Conservation (phyloP, 805 yeast species). For the Yamadazyma ubonensis region DNA sequence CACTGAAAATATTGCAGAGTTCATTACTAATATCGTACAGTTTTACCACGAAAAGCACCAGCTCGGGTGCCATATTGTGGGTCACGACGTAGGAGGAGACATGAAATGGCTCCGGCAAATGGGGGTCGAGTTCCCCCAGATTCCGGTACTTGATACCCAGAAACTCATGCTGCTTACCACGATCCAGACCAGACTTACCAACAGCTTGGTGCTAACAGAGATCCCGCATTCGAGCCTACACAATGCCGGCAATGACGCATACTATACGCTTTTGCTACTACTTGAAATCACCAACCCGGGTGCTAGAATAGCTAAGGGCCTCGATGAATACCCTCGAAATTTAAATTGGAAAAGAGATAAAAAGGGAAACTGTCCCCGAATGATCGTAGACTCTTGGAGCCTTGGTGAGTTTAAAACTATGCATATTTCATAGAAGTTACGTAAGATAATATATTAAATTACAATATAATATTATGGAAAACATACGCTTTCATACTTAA, state of each 20-base stretch:
- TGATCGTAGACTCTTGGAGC: neutral
- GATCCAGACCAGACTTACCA: constrained; percentile 31
- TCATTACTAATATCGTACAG: too few relatives aligned
- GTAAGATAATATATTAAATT: constrained; percentile 22
- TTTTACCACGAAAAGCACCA: constrained; percentile 35
- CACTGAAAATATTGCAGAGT: constrained; percentile 28
- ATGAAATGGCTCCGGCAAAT: constrained; percentile 46
- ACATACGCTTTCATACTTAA: constrained; percentile 17
- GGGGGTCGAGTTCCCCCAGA: constrained; percentile 47
- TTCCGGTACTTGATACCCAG: constrained; percentile 46
- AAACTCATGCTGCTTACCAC: constrained; percentile 10
- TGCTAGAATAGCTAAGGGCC: constrained; percentile 1
- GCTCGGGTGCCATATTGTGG: constrained; percentile 40
- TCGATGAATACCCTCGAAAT: neutral
- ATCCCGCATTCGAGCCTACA: constrained; percentile 61
- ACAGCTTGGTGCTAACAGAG: constrained; percentile 42
- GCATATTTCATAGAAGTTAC: constrained; percentile 11
- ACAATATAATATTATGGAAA: constrained; percentile 12
- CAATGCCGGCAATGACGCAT: constrained; percentile 72
- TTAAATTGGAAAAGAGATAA: neutral
- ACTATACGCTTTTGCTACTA: constrained; percentile 51
- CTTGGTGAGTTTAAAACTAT: neutral
- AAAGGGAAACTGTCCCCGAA: neutral
- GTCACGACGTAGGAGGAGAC: constrained; percentile 64
- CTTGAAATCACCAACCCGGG: constrained; percentile 6